Base-by-base conservation (phyloP, 1,284 basidiomycete species). In the Ustilago trichophora region DNA sequence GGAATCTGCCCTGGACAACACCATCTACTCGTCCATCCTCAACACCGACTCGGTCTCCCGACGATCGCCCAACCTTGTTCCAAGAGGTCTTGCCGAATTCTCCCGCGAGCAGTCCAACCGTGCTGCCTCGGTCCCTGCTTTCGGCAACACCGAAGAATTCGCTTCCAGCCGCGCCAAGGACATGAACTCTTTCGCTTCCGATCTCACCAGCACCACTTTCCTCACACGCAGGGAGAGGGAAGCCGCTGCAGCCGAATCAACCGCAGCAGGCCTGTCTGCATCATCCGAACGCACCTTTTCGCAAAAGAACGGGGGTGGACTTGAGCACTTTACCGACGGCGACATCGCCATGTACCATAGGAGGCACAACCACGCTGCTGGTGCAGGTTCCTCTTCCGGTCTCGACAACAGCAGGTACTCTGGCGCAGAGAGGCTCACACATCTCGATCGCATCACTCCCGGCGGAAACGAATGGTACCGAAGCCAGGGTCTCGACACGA, bases 401-500 rank as follows among this genome's bases (percentile, higher is more conserved):
- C 36, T 54, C 13, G 59, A 69, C 48, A 64, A 31, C 55, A 56
- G 55, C 48, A 50, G 67, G 38, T 62, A 65, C 51, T 70, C 67
- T 24, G 67, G 67, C 24, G 67, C 60, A 6, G 62, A 70, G 49
- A 42, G 67, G 21, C 48, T 62, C 12, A 54, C 49, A 15, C 48
- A 65, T 32, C 67, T 70, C 46, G 50, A 65, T 13, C 62, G 67
- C 31, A 45, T 54, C 42, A 54, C 47, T 11, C 67, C 67, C 29
- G 67, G 67, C 16, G 50, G n/a, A 37, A 70, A 60, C 53, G 55
- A 60, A 25, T 70, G 67, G 67, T 70, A 70, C 53, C 52, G 57
- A 29, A 65, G 49, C 32, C 67, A 70, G 41, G 62, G 48, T 24
- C 67, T 70, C 25, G 62, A 70, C 46, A 25, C 50, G 9, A 31